These are phyloP conservation scores for Myxozyma neotropica DNA, from an alignment of 805 yeast species.

Conservation along the genomic window DNA sequence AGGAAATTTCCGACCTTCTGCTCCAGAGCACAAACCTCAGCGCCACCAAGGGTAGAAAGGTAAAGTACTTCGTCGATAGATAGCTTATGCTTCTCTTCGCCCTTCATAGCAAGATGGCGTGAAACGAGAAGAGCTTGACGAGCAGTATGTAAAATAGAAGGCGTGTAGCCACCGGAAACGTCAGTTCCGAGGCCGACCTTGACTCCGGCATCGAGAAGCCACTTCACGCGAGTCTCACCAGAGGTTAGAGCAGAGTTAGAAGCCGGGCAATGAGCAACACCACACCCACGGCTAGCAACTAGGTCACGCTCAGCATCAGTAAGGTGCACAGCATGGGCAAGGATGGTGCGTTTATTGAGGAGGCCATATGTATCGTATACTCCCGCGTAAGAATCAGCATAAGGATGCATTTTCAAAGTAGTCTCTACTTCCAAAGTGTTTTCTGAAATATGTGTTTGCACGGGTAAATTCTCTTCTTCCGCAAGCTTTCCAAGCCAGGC, in stretches of 20 bases:
- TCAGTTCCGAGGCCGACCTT: slow-evolving; percentile 84
- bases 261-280: slow-evolving; percentile 91
- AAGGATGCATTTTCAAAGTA: slow-evolving; percentile 74
- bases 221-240: slow-evolving; percentile 83
- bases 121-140: slow-evolving; percentile 73
- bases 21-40: slow-evolving; percentile 65
- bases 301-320: slow-evolving; percentile 62
- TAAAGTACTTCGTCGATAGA: slow-evolving; percentile 71
- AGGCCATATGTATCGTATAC: slow-evolving; percentile 71
- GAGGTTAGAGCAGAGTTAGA: slow-evolving; percentile 85
- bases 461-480: slow-evolving; percentile 55
- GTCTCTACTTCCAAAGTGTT: slow-evolving; percentile 72
- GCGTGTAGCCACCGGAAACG: slow-evolving; percentile 74
- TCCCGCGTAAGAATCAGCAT: slow-evolving; percentile 65
- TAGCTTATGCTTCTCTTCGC: slow-evolving; percentile 53
- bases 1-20: slow-evolving; percentile 67
- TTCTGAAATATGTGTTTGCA: slow-evolving; percentile 92
- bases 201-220: slow-evolving; percentile 63
- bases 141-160: slow-evolving; percentile 64
- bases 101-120: slow-evolving; percentile 65
- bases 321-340: slow-evolving; percentile 89
- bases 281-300: slow-evolving; percentile 58
- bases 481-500: slow-evolving; percentile 63
- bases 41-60: slow-evolving; percentile 90
- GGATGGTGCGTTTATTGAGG: slow-evolving; percentile 64